Conservation (phyloP, 2,329 filamentous ascomycete genomes). For the Nothophaeocryptopus gaeumannii region DNA sequence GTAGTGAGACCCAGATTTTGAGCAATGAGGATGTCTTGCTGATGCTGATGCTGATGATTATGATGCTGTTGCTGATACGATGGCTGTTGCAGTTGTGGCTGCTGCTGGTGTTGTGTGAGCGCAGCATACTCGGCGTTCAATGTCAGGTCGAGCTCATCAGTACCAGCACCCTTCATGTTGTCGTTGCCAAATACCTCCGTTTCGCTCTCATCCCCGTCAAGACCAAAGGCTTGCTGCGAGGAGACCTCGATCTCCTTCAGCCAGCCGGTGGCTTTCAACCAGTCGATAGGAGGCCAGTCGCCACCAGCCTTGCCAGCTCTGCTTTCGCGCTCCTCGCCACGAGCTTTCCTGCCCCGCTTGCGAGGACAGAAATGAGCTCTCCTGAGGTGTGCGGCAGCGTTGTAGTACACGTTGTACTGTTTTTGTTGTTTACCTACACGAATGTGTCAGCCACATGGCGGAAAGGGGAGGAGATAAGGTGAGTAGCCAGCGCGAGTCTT, state of each 20-base stretch:
- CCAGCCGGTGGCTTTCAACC: conserved; percentile 55
- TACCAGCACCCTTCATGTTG: background rate
- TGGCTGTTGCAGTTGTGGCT: background rate
- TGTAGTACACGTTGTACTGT: conserved; percentile 88
- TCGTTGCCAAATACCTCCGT: background rate
- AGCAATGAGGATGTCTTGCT: conserved; percentile 10
- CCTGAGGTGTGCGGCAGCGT: conserved; percentile 85
- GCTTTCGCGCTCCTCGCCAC: conserved; percentile 53
- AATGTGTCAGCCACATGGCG: no score
- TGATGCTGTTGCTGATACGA: background rate
- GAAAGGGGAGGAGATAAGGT: no score
- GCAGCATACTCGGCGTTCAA: conserved; percentile 4
- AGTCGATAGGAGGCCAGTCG: conserved; percentile 60
- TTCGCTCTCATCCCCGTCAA: background rate
- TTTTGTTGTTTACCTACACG: conserved; percentile 57
- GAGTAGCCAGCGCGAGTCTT: no score
- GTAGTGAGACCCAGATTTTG: background rate
- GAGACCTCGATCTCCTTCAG: conserved; percentile 55
- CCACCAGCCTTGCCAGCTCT: conserved; percentile 60
- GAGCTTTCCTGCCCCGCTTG: conserved; percentile 56
- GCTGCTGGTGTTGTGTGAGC: conserved; percentile 6
- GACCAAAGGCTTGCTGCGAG: conserved; percentile 11
- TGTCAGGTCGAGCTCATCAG: conserved; percentile 1
- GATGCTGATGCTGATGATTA: conserved; percentile 8
- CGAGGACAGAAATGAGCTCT: conserved; percentile 81